Conservation (phyloP, 768 basidiomycete species). For the Suillus paluster region DNA sequence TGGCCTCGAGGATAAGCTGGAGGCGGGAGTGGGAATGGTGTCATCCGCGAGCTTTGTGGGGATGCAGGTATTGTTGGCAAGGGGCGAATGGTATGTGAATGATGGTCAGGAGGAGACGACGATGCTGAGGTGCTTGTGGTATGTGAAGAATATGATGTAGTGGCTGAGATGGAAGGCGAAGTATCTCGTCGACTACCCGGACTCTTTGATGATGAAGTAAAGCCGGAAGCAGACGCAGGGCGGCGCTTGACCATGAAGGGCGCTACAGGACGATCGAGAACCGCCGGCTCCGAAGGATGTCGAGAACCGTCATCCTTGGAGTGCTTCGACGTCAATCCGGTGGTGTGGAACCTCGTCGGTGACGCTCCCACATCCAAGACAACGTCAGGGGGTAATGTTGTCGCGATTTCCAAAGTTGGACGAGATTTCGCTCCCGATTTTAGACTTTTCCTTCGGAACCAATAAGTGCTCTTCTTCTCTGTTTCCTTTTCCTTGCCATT, state of each 20-base stretch:
- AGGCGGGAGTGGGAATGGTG: constrained; percentile 21
- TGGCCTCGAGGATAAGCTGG: constrained; percentile 23
- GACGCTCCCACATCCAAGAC: constrained; percentile 17
- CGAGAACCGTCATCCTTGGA: constrained; percentile 28
- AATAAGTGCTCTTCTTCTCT: constrained; percentile 42
- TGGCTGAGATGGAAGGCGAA: constrained; percentile 25
- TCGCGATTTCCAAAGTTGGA: constrained; percentile 23
- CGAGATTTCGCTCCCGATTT: constrained; percentile 25
- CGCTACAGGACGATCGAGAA: constrained; percentile 8
- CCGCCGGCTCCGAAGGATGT: constrained; percentile 22
- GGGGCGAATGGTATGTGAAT: constrained; percentile 16
- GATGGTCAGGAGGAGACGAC: constrained; percentile 14
- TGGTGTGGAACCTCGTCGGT: constrained; percentile 27
- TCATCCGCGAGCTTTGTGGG: constrained; percentile 22
- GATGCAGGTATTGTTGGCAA: constrained; percentile 36
- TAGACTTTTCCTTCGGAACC: constrained; percentile 35
- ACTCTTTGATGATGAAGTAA: constrained; percentile 14
- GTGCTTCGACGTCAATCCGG: constrained; percentile 24
- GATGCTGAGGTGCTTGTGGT: constrained; percentile 15
- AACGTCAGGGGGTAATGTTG: constrained; percentile 18
- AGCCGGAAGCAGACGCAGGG: constrained; percentile 9
- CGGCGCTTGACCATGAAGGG: constrained; percentile 20
- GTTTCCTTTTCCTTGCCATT: constrained; percentile 41
- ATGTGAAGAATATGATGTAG: constrained; percentile 11
- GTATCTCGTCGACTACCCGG: constrained; percentile 25